A percentile compares a stretch with the other conserved stretches of the same genome.
phyloP scores from a whole-genome alignment of 495 filamentous ascomycete species.

The Podospora fimiseda region DNA sequence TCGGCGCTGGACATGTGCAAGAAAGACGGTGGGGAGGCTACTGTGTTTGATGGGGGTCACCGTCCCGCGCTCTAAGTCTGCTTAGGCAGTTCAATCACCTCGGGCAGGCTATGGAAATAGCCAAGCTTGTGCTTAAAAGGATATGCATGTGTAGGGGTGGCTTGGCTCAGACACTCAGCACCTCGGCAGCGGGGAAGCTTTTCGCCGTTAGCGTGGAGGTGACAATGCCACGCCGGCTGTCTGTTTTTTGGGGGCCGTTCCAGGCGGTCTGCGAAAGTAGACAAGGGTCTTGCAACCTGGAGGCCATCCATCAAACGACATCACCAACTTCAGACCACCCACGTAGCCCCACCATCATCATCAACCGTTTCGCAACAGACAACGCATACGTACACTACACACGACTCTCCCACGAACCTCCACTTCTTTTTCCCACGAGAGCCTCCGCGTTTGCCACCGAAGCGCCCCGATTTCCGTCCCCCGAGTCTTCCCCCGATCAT shows the following conservation, averaged over 20 bases:
- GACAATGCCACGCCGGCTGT: not conserved
- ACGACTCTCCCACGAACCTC: not conserved
- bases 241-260: not conserved
- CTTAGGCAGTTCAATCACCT: too few relatives aligned
- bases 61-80: too few relatives aligned
- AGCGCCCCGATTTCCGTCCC: too few relatives aligned
- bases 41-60: too few relatives aligned
- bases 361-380: not conserved
- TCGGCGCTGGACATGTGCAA: too few relatives aligned
- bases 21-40: too few relatives aligned
- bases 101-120: too few relatives aligned
- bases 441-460: not conserved
- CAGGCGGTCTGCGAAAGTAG: not conserved
- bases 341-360: not conserved
- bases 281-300: too few relatives aligned
- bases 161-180: not conserved
- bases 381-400: not conserved
- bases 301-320: not conserved
- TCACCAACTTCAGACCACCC: not conserved
- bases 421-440: not conserved
- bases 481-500: too few relatives aligned
- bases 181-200: constrained; percentile 15
- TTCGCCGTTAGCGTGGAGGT: not conserved
- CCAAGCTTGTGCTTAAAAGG: too few relatives aligned
- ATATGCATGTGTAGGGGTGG: not conserved